phyloP scores from a whole-genome alignment of 345 rosid species.

The Citrus australasica region DNA sequence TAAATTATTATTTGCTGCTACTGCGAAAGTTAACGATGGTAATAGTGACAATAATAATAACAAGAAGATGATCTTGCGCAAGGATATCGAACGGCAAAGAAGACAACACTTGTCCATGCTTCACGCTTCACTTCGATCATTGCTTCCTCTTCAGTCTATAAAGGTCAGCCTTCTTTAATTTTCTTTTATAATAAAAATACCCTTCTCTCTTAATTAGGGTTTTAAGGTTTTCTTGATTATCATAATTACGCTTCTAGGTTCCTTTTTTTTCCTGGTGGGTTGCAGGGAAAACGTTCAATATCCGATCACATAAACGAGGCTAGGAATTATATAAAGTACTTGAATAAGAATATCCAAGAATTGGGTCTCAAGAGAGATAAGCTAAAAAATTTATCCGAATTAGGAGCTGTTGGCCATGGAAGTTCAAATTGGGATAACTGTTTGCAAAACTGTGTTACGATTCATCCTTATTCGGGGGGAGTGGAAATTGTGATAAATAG shows the following conservation, averaged over 20 bases:
- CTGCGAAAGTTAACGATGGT: not conserved
- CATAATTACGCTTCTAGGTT: conserved; percentile 10
- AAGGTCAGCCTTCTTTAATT: conserved; percentile 27
- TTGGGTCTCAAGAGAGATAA: conserved; percentile 34
- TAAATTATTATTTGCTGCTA: conserved; percentile 1
- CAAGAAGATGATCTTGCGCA: conserved; percentile 29
- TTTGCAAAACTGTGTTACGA: conserved; percentile 7
- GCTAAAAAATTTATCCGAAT: conserved; percentile 14
- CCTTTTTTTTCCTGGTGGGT: conserved; percentile 6
- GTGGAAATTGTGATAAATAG: conserved; percentile 27
- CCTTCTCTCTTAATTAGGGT: not conserved
- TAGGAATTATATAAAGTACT: conserved; percentile 32
- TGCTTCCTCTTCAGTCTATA: conserved; percentile 41
- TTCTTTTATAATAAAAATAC: not conserved
- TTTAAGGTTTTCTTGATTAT: not conserved
- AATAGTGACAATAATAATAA: not conserved
- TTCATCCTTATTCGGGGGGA: conserved; percentile 19
- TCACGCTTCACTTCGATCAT: conserved; percentile 36
- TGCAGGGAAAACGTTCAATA: conserved; percentile 53
- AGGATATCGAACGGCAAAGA: conserved; percentile 47
- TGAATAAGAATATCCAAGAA: conserved; percentile 26
- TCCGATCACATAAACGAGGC: conserved; percentile 46
- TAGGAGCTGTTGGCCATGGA: not conserved
- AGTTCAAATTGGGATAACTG: not conserved
- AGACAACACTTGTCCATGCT: conserved; percentile 45